These are phyloP conservation scores for Coemansia reversa DNA, from an alignment of 192 early-diverging fungal genomes.

Conservation along the genomic window DNA sequence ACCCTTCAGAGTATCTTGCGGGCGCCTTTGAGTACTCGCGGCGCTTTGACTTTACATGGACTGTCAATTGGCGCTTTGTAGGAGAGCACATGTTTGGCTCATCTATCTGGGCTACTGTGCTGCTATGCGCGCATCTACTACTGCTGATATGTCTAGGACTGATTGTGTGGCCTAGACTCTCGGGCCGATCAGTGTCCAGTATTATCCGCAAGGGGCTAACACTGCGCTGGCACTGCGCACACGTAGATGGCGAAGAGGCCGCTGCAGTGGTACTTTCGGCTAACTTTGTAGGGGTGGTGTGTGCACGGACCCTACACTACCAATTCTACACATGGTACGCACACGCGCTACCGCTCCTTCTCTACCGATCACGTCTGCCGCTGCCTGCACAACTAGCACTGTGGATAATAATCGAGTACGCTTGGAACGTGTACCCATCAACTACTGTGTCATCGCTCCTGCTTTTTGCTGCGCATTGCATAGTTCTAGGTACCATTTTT, in stretches of 20 bases:
- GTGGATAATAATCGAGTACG: slow-evolving; percentile 64
- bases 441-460: slow-evolving; percentile 56
- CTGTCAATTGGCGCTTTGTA: slow-evolving; percentile 93
- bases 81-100: slow-evolving; percentile 68
- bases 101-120: slow-evolving; percentile 54
- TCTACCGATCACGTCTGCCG: slow-evolving; percentile 51
- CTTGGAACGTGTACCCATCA: slow-evolving; percentile 90
- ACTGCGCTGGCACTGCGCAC: neutral
- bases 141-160: slow-evolving; percentile 63
- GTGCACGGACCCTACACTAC: slow-evolving; percentile 89
- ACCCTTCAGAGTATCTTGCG: slow-evolving; percentile 65
- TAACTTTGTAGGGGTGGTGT: slow-evolving; percentile 89
- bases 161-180: slow-evolving; percentile 55
- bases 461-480: slow-evolving; percentile 59
- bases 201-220: slow-evolving; percentile 20
- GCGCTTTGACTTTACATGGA: slow-evolving; percentile 88
- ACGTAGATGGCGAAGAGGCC: slow-evolving; percentile 13
- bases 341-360: slow-evolving; percentile 78
- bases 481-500: slow-evolving; percentile 49
- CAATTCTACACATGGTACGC: slow-evolving; percentile 98
- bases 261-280: slow-evolving; percentile 67
- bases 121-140: slow-evolving; percentile 63
- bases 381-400: slow-evolving; percentile 1
- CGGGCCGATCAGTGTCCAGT: slow-evolving; percentile 8
- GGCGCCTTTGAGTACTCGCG: slow-evolving; percentile 87